Evolutionary conservation across 2,329 filamentous ascomycete genomes (phyloP).

Genomic region (Ophiostoma ulmi): DNA sequence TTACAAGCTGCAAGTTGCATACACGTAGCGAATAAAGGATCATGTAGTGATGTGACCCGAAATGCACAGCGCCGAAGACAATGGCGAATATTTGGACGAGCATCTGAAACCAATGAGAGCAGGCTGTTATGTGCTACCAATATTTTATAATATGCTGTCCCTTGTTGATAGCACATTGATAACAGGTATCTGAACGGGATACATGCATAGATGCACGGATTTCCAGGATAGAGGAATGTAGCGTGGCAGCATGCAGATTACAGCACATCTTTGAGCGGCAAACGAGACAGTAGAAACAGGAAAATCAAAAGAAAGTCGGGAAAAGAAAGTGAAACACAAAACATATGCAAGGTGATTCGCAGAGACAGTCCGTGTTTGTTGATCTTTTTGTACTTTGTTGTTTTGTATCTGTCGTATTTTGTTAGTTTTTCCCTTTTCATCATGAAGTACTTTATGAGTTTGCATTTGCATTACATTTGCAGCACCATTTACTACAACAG

Average conservation of each 20-base stretch:
- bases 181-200: not conserved
- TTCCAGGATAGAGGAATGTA: not conserved
- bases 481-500: not conserved
- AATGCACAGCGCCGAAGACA: not conserved
- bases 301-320: not conserved
- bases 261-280: conserved; percentile 4
- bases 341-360: not conserved
- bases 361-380: not conserved
- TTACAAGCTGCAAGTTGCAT: not conserved
- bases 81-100: conserved; percentile 16
- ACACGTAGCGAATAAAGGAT: not conserved
- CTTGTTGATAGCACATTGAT: too few relatives aligned
- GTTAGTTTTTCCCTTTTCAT: not conserved
- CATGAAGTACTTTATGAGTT: not conserved
- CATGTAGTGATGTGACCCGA: not conserved
- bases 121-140: not conserved
- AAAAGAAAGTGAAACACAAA: not conserved
- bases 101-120: not conserved
- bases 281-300: not conserved
- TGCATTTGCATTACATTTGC: too few relatives aligned
- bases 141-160: too few relatives aligned
- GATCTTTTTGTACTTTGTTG: not conserved
- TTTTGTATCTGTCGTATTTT: not conserved
- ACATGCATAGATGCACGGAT: not conserved
- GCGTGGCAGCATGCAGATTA: conserved; percentile 1